Base-by-base conservation (phyloP, 2,329 filamentous ascomycete species). In the Neofusicoccum laricinum region DNA sequence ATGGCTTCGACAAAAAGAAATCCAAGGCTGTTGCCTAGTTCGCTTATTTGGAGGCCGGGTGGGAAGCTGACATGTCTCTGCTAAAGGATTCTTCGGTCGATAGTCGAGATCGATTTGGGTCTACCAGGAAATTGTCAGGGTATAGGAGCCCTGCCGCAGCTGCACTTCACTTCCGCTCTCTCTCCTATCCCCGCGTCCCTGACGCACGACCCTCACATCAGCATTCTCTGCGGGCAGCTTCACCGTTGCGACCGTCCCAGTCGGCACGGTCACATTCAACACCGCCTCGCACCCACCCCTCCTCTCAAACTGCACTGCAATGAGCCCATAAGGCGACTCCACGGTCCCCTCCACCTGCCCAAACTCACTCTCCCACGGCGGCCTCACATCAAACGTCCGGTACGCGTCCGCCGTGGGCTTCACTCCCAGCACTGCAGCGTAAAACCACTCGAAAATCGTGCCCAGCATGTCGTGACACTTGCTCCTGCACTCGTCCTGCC, bases 391-490 rank as follows among this genome's bases (percentile, higher is more conserved):
- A 69, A 77, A 82, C 1, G 73, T 76, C 41, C 71, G 72, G 64
- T 81, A 82, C 4, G 76, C 79, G 32, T 79, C 73, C 0, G 69
- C 73, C 32, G 74, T 69, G 0, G 75, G 72, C 66, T 73, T 77
- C 2, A 81, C 66, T 0, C 78, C 80, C 17, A 81, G 64, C 2
- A 78, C 76, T 0, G 75, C 76, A 30, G 73, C 73, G 51, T 82
- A 82, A 61, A 81, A 80, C 80, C 80, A 82, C 67, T 82, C 80
- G 48, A 81, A 81, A 36, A 82, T 80, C 0, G 78, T 81, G 0
- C 80, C 80, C 6, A 82, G 72, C 79, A 82, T 81, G 67, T 82
- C 80, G 66, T 82, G 80, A 51, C 80, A 80, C 67, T 81, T 81
- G 15, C 73, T 76, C 19, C 78, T 71, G 68, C 78, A 80, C 8